Conservation (phyloP, 2,329 filamentous ascomycete genomes). For the Microcyclospora pomicola region DNA sequence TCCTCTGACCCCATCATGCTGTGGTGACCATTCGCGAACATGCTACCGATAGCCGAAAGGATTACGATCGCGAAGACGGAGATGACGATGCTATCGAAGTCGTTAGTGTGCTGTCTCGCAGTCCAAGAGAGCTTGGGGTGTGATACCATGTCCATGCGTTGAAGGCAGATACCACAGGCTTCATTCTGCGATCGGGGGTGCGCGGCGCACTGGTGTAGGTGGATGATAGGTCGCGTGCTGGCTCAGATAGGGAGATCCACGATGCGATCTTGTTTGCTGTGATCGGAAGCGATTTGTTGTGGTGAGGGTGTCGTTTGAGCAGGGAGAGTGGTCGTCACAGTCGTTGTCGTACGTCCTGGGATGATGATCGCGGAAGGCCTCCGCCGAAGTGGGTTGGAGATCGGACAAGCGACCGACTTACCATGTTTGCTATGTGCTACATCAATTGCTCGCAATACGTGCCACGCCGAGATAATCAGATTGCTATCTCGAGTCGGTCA, state of each 20-base stretch:
- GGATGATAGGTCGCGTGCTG: not conserved
- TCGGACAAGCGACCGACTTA: too few species aligned
- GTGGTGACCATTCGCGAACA: constrained; percentile 67
- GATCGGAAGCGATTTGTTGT: too few species aligned
- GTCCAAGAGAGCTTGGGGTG: not conserved
- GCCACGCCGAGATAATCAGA: too few species aligned
- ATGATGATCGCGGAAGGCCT: too few species aligned
- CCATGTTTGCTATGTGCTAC: too few species aligned
- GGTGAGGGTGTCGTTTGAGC: too few species aligned
- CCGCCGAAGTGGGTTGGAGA: too few species aligned
- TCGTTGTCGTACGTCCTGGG: too few species aligned
- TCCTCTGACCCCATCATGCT: constrained; percentile 65
- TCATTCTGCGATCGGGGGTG: constrained; percentile 49
- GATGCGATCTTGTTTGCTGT: too few species aligned
- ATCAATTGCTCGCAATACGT: too few species aligned
- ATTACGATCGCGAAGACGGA: constrained; percentile 53
- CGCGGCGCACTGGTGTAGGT: not conserved
- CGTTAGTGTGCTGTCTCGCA: constrained; percentile 1
- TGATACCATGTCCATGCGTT: constrained; percentile 74
- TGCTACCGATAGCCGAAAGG: constrained; percentile 49
- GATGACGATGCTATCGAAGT: constrained; percentile 50
- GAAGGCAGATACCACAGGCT: constrained; percentile 81
- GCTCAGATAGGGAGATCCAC: not conserved
- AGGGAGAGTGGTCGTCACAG: too few species aligned
- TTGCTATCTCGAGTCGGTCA: constrained; percentile 20